Percentiles rank a stretch among this genome's conserved stretches.
phyloP scores from a whole-genome alignment of 1,284 basidiomycete species.

The Cryptococcus maquisensis region DNA sequence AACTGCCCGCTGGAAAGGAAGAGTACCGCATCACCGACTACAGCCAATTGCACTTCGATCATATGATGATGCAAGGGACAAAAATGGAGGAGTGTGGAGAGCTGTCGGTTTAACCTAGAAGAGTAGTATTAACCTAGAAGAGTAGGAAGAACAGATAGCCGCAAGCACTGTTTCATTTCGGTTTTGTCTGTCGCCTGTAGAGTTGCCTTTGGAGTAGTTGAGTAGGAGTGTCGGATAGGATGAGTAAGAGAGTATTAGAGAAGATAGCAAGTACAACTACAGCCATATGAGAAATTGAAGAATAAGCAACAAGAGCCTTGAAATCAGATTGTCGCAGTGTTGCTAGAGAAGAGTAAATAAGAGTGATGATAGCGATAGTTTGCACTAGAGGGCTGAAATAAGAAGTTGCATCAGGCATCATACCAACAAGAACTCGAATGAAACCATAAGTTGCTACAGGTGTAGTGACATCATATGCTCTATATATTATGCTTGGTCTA shows the following conservation, averaged over 20 bases:
- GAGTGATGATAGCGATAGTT: conserved; percentile 40
- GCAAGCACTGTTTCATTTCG: too few relatives aligned
- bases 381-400: conserved; percentile 44
- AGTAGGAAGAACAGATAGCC: too few relatives aligned
- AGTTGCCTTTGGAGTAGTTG: too few relatives aligned
- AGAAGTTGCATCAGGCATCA: conserved; percentile 41
- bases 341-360: conserved; percentile 41
- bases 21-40: too few relatives aligned
- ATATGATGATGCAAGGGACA: too few relatives aligned
- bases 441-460: conserved; percentile 38
- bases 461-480: conserved; percentile 17
- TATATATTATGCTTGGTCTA: conserved; percentile 19
- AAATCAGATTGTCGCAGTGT: conserved; percentile 44
- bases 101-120: too few relatives aligned
- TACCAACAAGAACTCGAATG: conserved; percentile 38
- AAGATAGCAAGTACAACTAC: conserved; percentile 44
- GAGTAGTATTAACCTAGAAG: too few relatives aligned
- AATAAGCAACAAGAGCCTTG: conserved; percentile 45
- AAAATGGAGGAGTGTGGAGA: too few relatives aligned
- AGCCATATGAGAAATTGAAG: conserved; percentile 42
- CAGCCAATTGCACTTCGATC: too few relatives aligned
- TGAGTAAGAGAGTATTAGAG: conserved; percentile 46
- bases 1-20: too few relatives aligned
- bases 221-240: too few relatives aligned
- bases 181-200: too few relatives aligned